Conservation (phyloP, 1,139 yeast genomes). For the Arxiozyma slooffiae region DNA sequence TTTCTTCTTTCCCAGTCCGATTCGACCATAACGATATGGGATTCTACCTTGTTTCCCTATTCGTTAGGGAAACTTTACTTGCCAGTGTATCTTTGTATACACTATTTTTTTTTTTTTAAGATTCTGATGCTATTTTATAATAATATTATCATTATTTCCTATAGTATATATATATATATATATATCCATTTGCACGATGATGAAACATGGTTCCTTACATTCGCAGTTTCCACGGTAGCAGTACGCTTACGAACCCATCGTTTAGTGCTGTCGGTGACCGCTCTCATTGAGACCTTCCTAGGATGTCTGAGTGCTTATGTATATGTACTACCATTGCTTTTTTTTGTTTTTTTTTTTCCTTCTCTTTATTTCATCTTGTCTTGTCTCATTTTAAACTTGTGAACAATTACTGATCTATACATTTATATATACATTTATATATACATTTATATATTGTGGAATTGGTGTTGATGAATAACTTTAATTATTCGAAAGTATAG, state of each 20-base stretch:
- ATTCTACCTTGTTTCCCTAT: constrained; percentile 30
- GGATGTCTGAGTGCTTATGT: constrained; percentile 45
- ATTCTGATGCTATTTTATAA: constrained; percentile 37
- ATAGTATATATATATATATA: no score
- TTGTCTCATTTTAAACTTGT: no score
- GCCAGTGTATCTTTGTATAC: constrained; percentile 56
- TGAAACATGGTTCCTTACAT: constrained; percentile 67
- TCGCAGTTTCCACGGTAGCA: constrained; percentile 95
- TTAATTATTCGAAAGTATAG: neutral
- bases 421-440: no score
- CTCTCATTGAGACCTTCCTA: constrained; percentile 45
- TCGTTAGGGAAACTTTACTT: constrained; percentile 50
- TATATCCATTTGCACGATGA: constrained; percentile 38
- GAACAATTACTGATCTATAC: no score
- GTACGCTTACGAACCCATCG: constrained; percentile 74
- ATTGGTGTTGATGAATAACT: no score
- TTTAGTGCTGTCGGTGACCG: constrained; percentile 75
- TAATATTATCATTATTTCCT: constrained; percentile 3
- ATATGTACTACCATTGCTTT: neutral
- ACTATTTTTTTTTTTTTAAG: constrained; percentile 38
- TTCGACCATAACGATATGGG: constrained; percentile 89
- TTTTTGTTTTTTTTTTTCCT: neutral
- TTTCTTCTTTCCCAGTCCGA: constrained; percentile 86
- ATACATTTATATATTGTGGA: no score
- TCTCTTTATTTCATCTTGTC: no score